Evolutionary conservation across 495 filamentous ascomycete genomes (phyloP).

Genomic region (Penicillium ochrochloron): DNA sequence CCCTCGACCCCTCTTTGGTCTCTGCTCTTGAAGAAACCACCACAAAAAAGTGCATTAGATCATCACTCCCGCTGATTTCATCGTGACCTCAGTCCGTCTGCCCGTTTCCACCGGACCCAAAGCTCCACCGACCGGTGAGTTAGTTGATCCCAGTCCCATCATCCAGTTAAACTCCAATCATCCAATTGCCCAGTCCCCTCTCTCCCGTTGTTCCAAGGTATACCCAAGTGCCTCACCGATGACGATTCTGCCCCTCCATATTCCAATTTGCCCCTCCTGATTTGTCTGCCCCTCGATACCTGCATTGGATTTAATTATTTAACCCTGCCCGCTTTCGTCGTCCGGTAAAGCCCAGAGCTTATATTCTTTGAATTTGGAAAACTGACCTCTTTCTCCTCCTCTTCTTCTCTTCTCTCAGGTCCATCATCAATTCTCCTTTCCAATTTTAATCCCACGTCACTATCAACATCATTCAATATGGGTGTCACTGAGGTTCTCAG

Average conservation of each 20-base stretch:
- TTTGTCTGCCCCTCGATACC: slow-evolving; percentile 15
- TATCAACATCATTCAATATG: slow-evolving; percentile 56
- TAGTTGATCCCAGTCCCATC: slow-evolving; percentile 5
- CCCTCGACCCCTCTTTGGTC: background rate
- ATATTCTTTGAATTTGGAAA: background rate
- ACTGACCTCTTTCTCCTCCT: slow-evolving; percentile 19
- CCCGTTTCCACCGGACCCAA: slow-evolving; percentile 3
- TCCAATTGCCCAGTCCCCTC: background rate
- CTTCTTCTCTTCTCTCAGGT: slow-evolving; percentile 17
- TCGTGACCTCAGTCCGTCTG: slow-evolving; percentile 31
- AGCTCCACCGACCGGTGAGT: slow-evolving; percentile 34
- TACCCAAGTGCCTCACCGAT: slow-evolving; percentile 28
- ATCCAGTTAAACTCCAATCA: too few species aligned
- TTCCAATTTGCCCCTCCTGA: slow-evolving; percentile 27
- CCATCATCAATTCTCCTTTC: slow-evolving; percentile 13
- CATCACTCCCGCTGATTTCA: slow-evolving; percentile 27
- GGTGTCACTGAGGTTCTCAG: slow-evolving; percentile 68
- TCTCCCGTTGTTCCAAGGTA: background rate
- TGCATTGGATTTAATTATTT: background rate
- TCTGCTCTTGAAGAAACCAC: background rate
- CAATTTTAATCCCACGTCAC: slow-evolving; percentile 12
- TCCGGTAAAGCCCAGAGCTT: slow-evolving; percentile 25
- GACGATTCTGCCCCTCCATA: slow-evolving; percentile 34
- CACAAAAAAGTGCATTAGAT: background rate
- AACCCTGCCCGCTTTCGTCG: slow-evolving; percentile 35